phyloP scores from a whole-genome alignment of 805 yeast species.

The Brettanomyces bruxellensis region DNA sequence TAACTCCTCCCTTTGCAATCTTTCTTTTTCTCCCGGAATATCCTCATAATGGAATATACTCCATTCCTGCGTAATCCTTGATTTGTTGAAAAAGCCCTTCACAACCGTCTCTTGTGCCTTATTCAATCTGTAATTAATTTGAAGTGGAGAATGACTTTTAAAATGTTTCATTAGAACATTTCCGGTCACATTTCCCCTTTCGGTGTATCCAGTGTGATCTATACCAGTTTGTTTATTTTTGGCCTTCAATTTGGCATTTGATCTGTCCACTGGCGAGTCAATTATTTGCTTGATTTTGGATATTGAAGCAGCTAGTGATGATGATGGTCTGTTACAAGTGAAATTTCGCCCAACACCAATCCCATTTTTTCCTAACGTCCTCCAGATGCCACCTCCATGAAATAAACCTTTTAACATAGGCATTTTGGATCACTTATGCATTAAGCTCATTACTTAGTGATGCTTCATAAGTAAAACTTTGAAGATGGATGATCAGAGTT shows the following conservation, averaged over 20 bases:
- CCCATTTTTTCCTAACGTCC: too few relatives aligned
- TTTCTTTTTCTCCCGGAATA: conserved; percentile 44
- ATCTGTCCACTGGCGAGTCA: not conserved
- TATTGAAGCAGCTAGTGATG: too few relatives aligned
- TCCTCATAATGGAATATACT: conserved; percentile 40
- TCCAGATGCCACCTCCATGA: too few relatives aligned
- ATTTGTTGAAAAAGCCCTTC: not conserved
- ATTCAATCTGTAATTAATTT: not conserved
- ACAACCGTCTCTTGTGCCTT: not conserved
- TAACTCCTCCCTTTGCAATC: conserved; percentile 3
- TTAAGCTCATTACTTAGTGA: too few relatives aligned
- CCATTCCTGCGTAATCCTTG: conserved; percentile 47
- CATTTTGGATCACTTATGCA: too few relatives aligned
- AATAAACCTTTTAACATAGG: too few relatives aligned
- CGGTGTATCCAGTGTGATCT: not conserved
- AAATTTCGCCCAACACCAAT: too few relatives aligned
- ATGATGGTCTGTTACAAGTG: too few relatives aligned
- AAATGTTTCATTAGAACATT: not conserved
- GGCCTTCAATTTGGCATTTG: not conserved
- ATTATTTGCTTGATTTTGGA: too few relatives aligned
- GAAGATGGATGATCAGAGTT: too few relatives aligned
- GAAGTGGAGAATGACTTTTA: not conserved
- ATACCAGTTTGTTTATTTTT: not conserved
- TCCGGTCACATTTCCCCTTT: not conserved
- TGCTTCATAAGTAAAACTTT: too few relatives aligned